A percentile compares a stretch with the other conserved stretches of the same genome.
These are phyloP conservation scores for Cadophora sp. DNA, from an alignment of 2,329 filamentous ascomycete genomes.

Conservation along the genomic window DNA sequence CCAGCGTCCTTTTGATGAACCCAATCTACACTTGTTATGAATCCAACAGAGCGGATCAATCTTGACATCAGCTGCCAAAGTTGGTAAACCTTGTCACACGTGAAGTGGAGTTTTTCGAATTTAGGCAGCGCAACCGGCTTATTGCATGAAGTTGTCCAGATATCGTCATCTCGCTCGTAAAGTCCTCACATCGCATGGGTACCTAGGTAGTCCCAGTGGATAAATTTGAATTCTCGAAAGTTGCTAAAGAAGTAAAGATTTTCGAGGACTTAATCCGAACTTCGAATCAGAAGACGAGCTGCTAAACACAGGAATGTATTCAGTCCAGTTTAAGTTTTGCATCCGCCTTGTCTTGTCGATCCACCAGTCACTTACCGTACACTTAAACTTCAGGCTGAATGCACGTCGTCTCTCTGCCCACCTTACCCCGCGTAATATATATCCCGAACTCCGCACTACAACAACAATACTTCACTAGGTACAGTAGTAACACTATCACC, in stretches of 20 bases:
- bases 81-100: conserved; percentile 26
- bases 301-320: neutral
- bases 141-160: neutral
- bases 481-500: neutral
- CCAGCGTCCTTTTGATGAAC: neutral
- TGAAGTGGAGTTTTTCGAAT: conserved; percentile 17
- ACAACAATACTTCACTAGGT: too few relatives aligned
- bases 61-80: conserved; percentile 26
- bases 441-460: conserved; percentile 35
- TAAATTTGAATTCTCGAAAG: neutral
- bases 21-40: neutral
- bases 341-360: conserved; percentile 21
- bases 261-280: neutral
- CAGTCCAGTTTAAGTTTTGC: conserved; percentile 18
- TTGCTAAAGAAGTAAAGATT: neutral
- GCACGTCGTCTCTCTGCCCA: neutral
- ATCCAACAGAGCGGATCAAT: conserved; percentile 20
- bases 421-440: conserved; percentile 37
- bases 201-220: neutral
- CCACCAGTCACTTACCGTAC: neutral
- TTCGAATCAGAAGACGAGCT: conserved; percentile 13
- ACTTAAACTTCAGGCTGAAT: conserved; percentile 38
- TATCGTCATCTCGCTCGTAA: neutral
- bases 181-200: neutral
- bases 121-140: conserved; percentile 19